Base-by-base conservation (phyloP, 257 asterid species). In the Anisodus tanguticus region DNA sequence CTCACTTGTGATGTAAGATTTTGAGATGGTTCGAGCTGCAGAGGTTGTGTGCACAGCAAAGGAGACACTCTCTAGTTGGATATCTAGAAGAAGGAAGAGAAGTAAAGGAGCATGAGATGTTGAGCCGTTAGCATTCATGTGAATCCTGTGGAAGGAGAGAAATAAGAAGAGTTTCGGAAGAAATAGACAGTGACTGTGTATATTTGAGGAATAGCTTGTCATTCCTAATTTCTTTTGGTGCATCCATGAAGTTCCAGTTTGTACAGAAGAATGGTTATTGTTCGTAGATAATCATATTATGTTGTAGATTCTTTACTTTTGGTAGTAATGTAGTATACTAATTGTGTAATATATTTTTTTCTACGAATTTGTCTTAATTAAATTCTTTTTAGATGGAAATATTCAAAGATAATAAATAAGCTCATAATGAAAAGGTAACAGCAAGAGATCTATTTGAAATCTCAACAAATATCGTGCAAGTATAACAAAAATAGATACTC, bases 401-500 rank as follows among this genome's bases (percentile, higher is more conserved):
- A 72, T 45, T 72, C 11, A 10, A 72, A 10, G 59, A 72, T 35
- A 26, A 47, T 71, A 19, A 71, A 45, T n/a, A 71, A 72, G n/a
- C 59, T 72, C 80, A 72, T 45, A 49, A 72, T 6, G 41, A 72
- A 45, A 26, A 72, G 59, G 37, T 22, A 19, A 72, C 47, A 72
- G 58, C 80, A 45, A n/a, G 3, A 45, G 39, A n/a, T 43, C n/a
- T 72, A n/a, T 26, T 45, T 45, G 59, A 72, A n/a, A 45, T 22
- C 80, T 45, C 80, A 72, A 45, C 59, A 72, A 72, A n/a, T 72
- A 72, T 45, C 55, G 0, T 22, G 57, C 80, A 43, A 71, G 31
- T 15, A 15, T 53, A 77, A 77, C 47, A 31, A 49, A 77, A 53
- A 54, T 4, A 19, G 53, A 53, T 19, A 54, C 5, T 12, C 64